Conservation (phyloP, 306 rosid genomes). For the Casuarina equisetifolia region DNA sequence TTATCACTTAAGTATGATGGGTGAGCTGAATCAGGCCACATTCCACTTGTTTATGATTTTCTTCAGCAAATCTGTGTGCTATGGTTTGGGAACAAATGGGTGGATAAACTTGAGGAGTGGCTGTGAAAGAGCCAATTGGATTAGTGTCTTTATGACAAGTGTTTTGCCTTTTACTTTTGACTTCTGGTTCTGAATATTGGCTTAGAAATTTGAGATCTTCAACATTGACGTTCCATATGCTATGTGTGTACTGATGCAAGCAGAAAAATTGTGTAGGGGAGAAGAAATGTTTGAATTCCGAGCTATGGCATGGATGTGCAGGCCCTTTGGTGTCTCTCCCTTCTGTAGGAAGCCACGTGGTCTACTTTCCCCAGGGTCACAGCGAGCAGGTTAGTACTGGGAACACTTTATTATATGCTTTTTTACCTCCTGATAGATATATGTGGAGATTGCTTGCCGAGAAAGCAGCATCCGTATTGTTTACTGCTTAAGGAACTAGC, state of each 20-base stretch:
- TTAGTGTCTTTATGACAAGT: conserved; percentile 9
- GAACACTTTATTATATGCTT: no score
- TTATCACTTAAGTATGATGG: background rate
- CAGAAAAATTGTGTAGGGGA: conserved; percentile 64
- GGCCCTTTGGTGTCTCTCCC: conserved; percentile 96
- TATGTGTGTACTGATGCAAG: conserved; percentile 21
- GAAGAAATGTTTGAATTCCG: conserved; percentile 81
- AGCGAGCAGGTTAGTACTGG: conserved; percentile 75
- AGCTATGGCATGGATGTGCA: conserved; percentile 99
- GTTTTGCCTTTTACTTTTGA: conserved; percentile 10
- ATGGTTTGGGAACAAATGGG: background rate
- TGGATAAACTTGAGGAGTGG: background rate
- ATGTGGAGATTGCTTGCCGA: no score
- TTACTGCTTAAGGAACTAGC: no score
- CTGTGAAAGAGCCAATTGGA: conserved; percentile 2
- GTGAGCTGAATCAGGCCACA: background rate
- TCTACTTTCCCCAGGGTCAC: conserved; percentile 95
- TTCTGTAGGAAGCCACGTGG: conserved; percentile 83
- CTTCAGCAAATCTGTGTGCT: background rate
- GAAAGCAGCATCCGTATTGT: no score
- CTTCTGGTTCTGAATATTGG: conserved; percentile 4
- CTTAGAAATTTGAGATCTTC: conserved; percentile 1
- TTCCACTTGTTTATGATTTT: background rate
- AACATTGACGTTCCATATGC: conserved; percentile 12
- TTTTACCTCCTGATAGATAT: no score